These are phyloP conservation scores for Macrocybe gigantea DNA, from an alignment of 768 basidiomycete genomes.

Conservation along the genomic window DNA sequence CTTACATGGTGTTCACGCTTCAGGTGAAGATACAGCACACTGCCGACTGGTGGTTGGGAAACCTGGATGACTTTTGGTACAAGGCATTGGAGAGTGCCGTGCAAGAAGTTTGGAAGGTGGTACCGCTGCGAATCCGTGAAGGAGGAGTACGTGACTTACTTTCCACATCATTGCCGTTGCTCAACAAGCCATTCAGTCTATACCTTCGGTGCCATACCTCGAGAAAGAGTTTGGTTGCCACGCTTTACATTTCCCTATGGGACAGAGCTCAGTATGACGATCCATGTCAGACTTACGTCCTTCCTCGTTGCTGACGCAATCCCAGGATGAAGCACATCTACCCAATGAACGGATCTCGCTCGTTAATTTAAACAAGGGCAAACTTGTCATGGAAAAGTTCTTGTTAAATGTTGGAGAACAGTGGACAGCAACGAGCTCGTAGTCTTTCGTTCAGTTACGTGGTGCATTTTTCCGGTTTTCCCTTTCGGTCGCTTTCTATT, in stretches of 20 bases:
- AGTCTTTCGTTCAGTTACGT: no score
- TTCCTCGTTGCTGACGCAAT: background rate
- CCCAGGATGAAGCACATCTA: constrained; percentile 85
- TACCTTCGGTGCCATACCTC: constrained; percentile 89
- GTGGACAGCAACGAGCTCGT: constrained; percentile 1
- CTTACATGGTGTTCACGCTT: background rate
- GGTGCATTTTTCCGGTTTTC: no score
- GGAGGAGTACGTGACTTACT: constrained; percentile 64
- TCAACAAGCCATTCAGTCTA: constrained; percentile 49
- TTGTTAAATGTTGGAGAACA: constrained; percentile 44
- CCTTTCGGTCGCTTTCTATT: no score
- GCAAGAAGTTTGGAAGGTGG: constrained; percentile 78
- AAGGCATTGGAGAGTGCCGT: constrained; percentile 79
- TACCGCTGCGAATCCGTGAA: constrained; percentile 86
- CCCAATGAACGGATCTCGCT: constrained; percentile 91
- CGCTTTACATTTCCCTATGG: constrained; percentile 91
- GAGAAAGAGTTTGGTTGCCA: constrained; percentile 89
- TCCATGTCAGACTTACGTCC: background rate
- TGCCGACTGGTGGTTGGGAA: constrained; percentile 96
- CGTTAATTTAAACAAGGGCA: constrained; percentile 72
- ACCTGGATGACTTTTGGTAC: constrained; percentile 82
- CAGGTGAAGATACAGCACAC: constrained; percentile 77
- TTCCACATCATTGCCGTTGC: constrained; percentile 1
- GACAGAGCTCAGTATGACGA: constrained; percentile 73
- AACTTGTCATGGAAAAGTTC: constrained; percentile 73